Evolutionary conservation across 768 basidiomycete genomes (phyloP).

Genomic region (Roridomyces roridus): DNA sequence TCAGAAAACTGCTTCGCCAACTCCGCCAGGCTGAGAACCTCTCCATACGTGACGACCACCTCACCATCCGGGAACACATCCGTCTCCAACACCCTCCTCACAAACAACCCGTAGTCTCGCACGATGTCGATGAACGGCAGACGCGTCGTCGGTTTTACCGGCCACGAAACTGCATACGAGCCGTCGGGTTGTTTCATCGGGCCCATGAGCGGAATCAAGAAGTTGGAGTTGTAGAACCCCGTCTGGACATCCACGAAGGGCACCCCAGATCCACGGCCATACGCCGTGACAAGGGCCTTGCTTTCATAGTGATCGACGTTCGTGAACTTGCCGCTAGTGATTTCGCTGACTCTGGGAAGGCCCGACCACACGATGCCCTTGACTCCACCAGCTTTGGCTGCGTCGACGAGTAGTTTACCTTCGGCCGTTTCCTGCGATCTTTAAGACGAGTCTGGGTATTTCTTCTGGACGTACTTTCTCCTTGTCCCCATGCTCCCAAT

Average conservation of each 20-base stretch:
- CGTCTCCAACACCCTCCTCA: conserved; percentile 4
- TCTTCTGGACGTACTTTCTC: neutral
- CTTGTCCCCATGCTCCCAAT: conserved; percentile 5
- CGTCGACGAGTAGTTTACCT: conserved; percentile 15
- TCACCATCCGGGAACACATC: neutral
- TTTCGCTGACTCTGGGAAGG: neutral
- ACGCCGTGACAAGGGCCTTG: conserved; percentile 7
- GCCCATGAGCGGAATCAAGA: neutral
- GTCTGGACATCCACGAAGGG: conserved; percentile 18
- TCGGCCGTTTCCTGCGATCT: conserved; percentile 12
- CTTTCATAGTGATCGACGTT: conserved; percentile 5
- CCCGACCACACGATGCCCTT: conserved; percentile 16
- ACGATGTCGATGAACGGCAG: conserved; percentile 6
- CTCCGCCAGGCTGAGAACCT: neutral
- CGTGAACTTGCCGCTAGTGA: conserved; percentile 9
- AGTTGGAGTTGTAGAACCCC: neutral
- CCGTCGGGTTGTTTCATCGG: neutral
- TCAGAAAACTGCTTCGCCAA: conserved; percentile 1
- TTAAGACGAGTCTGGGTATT: too few relatives aligned
- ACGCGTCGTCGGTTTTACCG: neutral
- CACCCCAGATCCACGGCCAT: conserved; percentile 11
- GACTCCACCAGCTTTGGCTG: conserved; percentile 6
- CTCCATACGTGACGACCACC: neutral
- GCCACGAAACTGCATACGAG: neutral
- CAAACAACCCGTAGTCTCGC: conserved; percentile 10